Percentiles rank a stretch among this genome's conserved stretches.
phyloP scores from a whole-genome alignment of 2,329 filamentous ascomycete genomes.

The Neonectria faginata region DNA sequence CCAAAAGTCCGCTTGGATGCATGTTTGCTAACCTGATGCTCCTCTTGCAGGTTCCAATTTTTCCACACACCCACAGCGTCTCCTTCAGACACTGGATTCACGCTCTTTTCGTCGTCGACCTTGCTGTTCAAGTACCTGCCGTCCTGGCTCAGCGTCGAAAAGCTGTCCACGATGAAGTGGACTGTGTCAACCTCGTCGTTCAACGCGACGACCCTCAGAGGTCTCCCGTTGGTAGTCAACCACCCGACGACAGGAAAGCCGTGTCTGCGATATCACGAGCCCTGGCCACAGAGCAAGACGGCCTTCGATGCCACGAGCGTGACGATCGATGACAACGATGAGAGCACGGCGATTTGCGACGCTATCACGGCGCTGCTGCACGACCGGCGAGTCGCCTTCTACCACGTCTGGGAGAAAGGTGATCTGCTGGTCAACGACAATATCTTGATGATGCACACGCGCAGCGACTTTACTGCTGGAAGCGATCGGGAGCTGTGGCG shows the following conservation, averaged over 20 bases:
- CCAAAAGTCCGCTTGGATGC: neutral
- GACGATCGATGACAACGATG: conserved; percentile 52
- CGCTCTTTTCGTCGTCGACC: conserved; percentile 64
- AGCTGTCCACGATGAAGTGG: conserved; percentile 59
- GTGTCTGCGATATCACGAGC: conserved; percentile 67
- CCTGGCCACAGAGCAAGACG: conserved; percentile 65
- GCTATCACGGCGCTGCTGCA: conserved; percentile 58
- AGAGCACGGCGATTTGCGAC: conserved; percentile 53
- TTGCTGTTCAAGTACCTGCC: conserved; percentile 62
- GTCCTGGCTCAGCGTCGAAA: conserved; percentile 49
- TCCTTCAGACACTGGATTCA: conserved; percentile 64
- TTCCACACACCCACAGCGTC: conserved; percentile 61
- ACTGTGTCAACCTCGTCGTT: conserved; percentile 62
- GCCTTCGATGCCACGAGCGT: conserved; percentile 60
- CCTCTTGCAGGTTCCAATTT: conserved; percentile 58
- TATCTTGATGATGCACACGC: conserved; percentile 60
- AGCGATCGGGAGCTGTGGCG: conserved; percentile 62
- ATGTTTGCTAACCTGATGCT: neutral
- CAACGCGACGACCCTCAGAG: conserved; percentile 55
- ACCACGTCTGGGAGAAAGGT: conserved; percentile 65
- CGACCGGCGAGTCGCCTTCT: conserved; percentile 62
- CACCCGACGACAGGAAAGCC: conserved; percentile 60
- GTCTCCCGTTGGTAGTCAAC: conserved; percentile 57
- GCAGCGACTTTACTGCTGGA: conserved; percentile 58
- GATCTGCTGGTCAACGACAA: conserved; percentile 67